Evolutionary conservation across 441 rosid genomes (phyloP), one percentile per base, ranked within the genome.

Genomic region (Gossypium trilobum): DNA sequence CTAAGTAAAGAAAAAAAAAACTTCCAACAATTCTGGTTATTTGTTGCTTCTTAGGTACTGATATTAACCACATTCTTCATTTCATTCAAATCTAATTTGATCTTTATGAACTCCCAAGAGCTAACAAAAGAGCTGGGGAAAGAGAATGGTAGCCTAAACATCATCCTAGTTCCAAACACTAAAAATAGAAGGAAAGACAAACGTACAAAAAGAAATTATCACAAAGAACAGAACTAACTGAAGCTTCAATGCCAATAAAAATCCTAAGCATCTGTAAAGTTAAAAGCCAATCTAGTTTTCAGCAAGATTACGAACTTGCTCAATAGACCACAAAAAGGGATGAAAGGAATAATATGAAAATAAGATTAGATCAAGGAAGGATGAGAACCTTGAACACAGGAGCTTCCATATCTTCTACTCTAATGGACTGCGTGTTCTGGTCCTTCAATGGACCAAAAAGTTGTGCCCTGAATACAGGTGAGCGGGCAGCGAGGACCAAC

Each of bases 391-490:
- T 89, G 62, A 89, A 89, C 68, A 87, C 87, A 67, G 89, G 84
- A 27, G 87, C 73, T 75, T 87, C 86, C 73, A 87, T 82, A 68
- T 89, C 95, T 82, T 87, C 85, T 55, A 87, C 79, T 74, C 56
- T 81, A 66, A 89, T 81, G 60, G 79, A 76, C 65, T 75, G 74
- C 0, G 85, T 85, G 68, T 87, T 85, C 5, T 57, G 74, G 73
- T 89, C 85, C 77, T 84, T 83, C 68, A 86, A 80, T 5, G 92
- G 92, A 52, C 92, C 92, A 83, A 73, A 88, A 66, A 88, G 85
- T 78, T 88, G 92, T 11, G 92, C 92, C 79, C 80, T 82, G 81
- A 88, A 88, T 55, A 88, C 92, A 3, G 88, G 90, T 31, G 92
- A 88, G 8, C 92, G 86, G 2, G 90, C 76, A 27, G 90, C 87